A percentile compares a stretch with the other conserved stretches of the same genome.
Conservation (phyloP, 2,329 filamentous ascomycete genomes). For the Penicillium hordei region DNA sequence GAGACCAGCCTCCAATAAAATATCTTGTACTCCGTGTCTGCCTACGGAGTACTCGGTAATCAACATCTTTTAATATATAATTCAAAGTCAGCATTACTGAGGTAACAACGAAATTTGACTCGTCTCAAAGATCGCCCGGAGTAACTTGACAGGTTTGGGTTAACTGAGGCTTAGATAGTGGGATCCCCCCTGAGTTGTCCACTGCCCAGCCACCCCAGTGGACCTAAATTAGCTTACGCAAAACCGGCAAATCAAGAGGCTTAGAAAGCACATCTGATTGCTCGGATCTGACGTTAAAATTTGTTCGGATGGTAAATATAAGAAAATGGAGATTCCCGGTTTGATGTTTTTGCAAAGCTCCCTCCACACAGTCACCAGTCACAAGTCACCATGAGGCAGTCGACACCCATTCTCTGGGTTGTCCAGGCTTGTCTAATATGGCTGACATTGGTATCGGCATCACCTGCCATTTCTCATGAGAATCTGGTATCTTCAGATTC, state of each 20-base stretch:
- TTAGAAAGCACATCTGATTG: background rate
- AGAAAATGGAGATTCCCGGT: background rate
- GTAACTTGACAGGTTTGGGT: background rate
- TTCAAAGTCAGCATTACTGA: background rate
- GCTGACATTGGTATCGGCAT: slow-evolving; percentile 1
- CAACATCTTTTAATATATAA: background rate
- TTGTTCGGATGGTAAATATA: background rate
- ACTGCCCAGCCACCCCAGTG: background rate
- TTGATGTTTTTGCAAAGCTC: background rate
- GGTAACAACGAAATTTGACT: background rate
- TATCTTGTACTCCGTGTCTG: background rate
- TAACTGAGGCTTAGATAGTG: slow-evolving; percentile 4
- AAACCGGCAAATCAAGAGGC: background rate
- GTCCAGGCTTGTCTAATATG: slow-evolving; percentile 10
- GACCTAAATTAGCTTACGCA: background rate
- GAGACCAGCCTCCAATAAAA: background rate
- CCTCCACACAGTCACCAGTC: background rate
- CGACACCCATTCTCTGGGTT: slow-evolving; percentile 6
- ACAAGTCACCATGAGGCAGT: slow-evolving; percentile 7
- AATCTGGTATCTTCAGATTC: background rate
- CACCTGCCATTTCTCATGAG: background rate
- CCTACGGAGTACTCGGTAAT: too few species aligned
- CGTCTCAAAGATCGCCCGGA: background rate
- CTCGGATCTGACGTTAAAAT: slow-evolving; percentile 3
- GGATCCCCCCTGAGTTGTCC: slow-evolving; percentile 1